These are phyloP conservation scores for Cadophora malorum DNA, from an alignment of 2,329 filamentous ascomycete genomes.

Conservation along the genomic window DNA sequence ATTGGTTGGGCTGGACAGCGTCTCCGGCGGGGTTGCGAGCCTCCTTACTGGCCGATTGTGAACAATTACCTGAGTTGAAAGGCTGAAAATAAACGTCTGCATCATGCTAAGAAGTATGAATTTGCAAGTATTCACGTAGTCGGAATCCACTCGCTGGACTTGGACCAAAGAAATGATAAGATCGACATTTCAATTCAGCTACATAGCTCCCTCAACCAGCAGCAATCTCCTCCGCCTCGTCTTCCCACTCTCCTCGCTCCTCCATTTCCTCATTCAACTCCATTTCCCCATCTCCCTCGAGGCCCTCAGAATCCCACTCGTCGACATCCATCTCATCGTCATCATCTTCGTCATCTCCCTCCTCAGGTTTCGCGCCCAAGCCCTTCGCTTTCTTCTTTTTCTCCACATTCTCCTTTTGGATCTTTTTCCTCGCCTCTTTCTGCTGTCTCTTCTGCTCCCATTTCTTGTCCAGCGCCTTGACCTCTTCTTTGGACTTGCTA, in stretches of 20 bases:
- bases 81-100: not conserved
- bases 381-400: conserved; percentile 72
- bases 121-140: too few relatives aligned
- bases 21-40: not conserved
- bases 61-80: not conserved
- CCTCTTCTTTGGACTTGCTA: conserved; percentile 79
- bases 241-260: conserved; percentile 44
- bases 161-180: too few relatives aligned
- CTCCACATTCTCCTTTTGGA: conserved; percentile 91
- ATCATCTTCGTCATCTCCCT: conserved; percentile 58
- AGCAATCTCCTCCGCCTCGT: conserved; percentile 45
- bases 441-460: conserved; percentile 82
- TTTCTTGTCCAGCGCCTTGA: conserved; percentile 77
- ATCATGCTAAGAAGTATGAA: too few relatives aligned
- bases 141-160: too few relatives aligned
- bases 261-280: conserved; percentile 46
- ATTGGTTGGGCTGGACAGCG: not conserved
- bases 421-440: conserved; percentile 80
- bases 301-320: conserved; percentile 48
- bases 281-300: conserved; percentile 45
- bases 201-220: conserved; percentile 37
- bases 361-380: conserved; percentile 53
- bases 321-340: conserved; percentile 54
- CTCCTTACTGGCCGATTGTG: not conserved
- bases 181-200: conserved; percentile 11